Percentiles rank a stretch among this genome's conserved stretches.
Evolutionary conservation across 371 early-diverging fungal species (phyloP).

Genomic region (Mucor lusitanicus): DNA sequence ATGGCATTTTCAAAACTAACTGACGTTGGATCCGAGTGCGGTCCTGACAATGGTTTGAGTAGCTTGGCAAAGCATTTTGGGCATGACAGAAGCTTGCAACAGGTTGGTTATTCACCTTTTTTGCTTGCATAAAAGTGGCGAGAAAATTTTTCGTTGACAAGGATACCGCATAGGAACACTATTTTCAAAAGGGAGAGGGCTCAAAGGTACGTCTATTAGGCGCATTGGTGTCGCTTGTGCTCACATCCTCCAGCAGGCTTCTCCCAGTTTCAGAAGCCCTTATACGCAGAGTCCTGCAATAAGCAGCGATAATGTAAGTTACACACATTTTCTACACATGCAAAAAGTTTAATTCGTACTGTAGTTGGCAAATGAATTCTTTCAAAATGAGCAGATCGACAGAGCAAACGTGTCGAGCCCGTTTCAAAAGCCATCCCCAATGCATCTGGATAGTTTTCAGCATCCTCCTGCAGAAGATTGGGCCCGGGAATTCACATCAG

Average conservation of each 20-base stretch:
- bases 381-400: slow-evolving; percentile 33
- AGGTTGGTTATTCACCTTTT: slow-evolving; percentile 50
- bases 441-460: slow-evolving; percentile 10
- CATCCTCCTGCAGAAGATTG: slow-evolving; percentile 56
- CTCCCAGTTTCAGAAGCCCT: slow-evolving; percentile 33
- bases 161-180: slow-evolving; percentile 54
- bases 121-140: background rate
- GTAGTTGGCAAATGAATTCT: slow-evolving; percentile 43
- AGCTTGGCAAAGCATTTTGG: slow-evolving; percentile 75
- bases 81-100: slow-evolving; percentile 75
- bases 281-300: slow-evolving; percentile 7
- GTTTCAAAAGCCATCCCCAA: slow-evolving; percentile 43
- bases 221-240: background rate
- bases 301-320: slow-evolving; percentile 11
- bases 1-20: slow-evolving; percentile 19
- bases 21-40: slow-evolving; percentile 68
- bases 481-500: slow-evolving; percentile 67
- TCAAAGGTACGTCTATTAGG: slow-evolving; percentile 40
- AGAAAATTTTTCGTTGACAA: slow-evolving; percentile 3
- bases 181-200: slow-evolving; percentile 49
- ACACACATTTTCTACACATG: slow-evolving; percentile 10
- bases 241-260: slow-evolving; percentile 7
- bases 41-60: slow-evolving; percentile 73
- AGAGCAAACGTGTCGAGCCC: slow-evolving; percentile 9
- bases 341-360: background rate